Base-by-base conservation (phyloP, 2,329 filamentous ascomycete genomes). In the Penicillium sp. region DNA sequence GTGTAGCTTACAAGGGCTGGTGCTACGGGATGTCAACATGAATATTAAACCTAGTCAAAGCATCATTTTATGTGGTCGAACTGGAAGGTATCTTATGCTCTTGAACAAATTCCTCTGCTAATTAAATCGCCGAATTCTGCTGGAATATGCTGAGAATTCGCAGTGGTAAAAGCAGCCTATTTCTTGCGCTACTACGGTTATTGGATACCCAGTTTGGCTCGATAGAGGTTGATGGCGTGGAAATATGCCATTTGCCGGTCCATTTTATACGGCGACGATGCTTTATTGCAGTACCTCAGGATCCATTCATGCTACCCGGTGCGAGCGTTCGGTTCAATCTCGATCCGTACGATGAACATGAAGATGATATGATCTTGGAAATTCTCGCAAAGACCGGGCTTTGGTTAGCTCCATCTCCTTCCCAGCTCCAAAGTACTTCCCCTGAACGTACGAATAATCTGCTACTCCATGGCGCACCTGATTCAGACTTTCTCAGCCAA, bases 271-370 rank as follows among this genome's bases (percentile, higher is more conserved):
- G 59, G 14, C 52, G 52, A 52, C 55, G 52, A 4, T 49, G 55
- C 0, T 54, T 61, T 28, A 61, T 61, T 55, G 51, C 59, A 33
- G 55, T 61, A 28, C 59, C 59, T 33, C 59, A 61, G 49, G 59
- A 61, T 52, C 49, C 49, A 1, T 55, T 61, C 11, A 61, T 25
- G 5, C 48, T 59, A 40, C 22, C 59, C 25, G 58, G 33, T 1
- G 59, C 56, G 1, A 58, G 38, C 25, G 33, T 61, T 13, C 55
- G 51, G 3, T 61, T 61, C 35, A 61, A 55, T 45, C 28, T 61
- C 11, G 59, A 61, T 52, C 56, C 59, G 14, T 58, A 59, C 4
- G 33, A 59, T 49, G 14, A 26, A 13, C 26, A 33, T 33, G 8
- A 26, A 22, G 26, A 49, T n/a, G 46, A 13, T 3, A n/a, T 6